Base-by-base conservation (phyloP, 495 filamentous ascomycete species). In the Xylaria grammica region DNA sequence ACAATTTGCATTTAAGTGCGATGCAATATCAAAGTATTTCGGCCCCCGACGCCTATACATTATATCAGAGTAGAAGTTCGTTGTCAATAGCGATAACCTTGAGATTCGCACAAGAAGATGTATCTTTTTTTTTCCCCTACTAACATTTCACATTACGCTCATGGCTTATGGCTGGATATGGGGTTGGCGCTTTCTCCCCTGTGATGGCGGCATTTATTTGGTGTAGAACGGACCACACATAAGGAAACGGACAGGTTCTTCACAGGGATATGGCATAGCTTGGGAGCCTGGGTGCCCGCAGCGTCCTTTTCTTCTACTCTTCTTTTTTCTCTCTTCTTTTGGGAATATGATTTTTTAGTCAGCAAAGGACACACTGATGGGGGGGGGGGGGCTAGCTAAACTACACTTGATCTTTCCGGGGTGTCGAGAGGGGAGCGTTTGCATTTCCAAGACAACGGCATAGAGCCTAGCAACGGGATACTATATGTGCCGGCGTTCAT, bases 151-250 rank as follows among this genome's bases (percentile, higher is more conserved):
- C 20, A 52, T 22, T 36, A 34, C 38, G 20, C 26, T 49, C 27
- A 30, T 44, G 61, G 61, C 42, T 63, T 56, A 64, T 40, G 44
- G 53, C 42, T 64, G 53, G 62, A 57, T 51, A 58, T 17, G 53
- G 60, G 50, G n/a, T 55, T 49, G 60, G 60, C 34, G 62, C 53
- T 64, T 58, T 50, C 24, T 57, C 36, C 20, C 34, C n/a, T 38
- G 4, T 48, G 44, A 57, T 4, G 44, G 24, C 29, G 30, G 44
- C 40, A 64, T 48, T 57, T 29, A 64, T 50, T 56, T 58, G 62
- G 62, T 57, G 62, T 64, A 64, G 44, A 64, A 27, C 53, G 62
- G 62, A 64, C 54, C 45, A 58, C 54, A 58, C 54, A 58, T 42
- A 64, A 57, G 62, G 61, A 40, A 64, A 64, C 38, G 53, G 62